Percentiles rank a stretch among this genome's conserved stretches.
phyloP scores from a whole-genome alignment of 2,329 filamentous ascomycete genomes.

The Exophiala alcalophila region DNA sequence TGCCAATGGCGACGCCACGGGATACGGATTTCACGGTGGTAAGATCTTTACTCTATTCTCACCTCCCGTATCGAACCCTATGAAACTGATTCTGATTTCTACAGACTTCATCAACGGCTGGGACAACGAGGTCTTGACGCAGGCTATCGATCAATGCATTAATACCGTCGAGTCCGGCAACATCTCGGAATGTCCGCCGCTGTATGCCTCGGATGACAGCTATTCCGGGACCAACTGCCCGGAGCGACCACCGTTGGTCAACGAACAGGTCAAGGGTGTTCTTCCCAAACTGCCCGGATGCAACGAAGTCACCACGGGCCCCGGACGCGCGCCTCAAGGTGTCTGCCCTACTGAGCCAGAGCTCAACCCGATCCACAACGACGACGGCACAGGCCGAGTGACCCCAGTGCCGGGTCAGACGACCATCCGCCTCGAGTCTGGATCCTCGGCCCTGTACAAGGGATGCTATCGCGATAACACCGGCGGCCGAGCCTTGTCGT shows the following conservation, averaged over 20 bases:
- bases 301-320: conserved; percentile 36
- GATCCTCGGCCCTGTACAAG: conserved; percentile 9
- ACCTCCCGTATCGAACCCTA: neutral
- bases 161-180: conserved; percentile 2
- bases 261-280: conserved; percentile 28
- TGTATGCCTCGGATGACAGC: conserved; percentile 10
- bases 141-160: conserved; percentile 70
- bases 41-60: conserved; percentile 46
- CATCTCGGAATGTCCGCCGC: conserved; percentile 14
- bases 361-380: conserved; percentile 1
- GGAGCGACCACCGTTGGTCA: conserved; percentile 30
- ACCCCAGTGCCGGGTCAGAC: conserved; percentile 2
- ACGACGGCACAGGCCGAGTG: conserved; percentile 4
- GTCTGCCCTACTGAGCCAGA: conserved; percentile 13
- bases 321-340: conserved; percentile 10
- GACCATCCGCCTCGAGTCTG: conserved; percentile 2
- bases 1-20: conserved; percentile 72
- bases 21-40: conserved; percentile 71
- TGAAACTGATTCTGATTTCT: conserved; percentile 45
- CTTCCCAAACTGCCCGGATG: conserved; percentile 27
- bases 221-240: conserved; percentile 18
- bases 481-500: conserved; percentile 32
- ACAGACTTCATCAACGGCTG: conserved; percentile 76
- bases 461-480: conserved; percentile 45
- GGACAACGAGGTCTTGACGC: conserved; percentile 65